These are phyloP conservation scores for Diplodia seriata DNA, from an alignment of 2,329 filamentous ascomycete genomes.

Conservation along the genomic window DNA sequence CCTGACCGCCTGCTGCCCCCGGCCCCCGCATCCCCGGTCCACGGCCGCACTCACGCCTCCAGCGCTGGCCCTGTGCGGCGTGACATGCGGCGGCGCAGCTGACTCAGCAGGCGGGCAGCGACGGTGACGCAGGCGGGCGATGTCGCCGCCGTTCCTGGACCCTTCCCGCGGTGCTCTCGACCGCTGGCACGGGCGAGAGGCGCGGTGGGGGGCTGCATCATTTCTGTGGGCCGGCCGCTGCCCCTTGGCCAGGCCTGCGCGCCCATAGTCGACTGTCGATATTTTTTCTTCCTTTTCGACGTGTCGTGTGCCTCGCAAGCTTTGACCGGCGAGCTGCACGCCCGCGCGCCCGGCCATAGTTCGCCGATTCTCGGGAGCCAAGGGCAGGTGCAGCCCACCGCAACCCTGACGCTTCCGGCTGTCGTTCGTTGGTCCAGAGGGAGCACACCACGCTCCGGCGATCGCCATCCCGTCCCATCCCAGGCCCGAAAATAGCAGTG, in stretches of 20 bases:
- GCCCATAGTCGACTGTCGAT: constrained; percentile 5
- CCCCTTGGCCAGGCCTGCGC: constrained; percentile 22
- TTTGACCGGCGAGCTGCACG: constrained; percentile 18
- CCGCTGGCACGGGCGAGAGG: neutral
- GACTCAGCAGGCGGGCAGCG: neutral
- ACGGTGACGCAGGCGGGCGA: constrained; percentile 16
- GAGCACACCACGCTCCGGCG: neutral
- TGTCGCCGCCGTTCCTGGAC: neutral
- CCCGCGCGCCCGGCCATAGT: constrained; percentile 28
- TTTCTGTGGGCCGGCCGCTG: constrained; percentile 23
- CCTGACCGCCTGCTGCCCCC: constrained; percentile 15
- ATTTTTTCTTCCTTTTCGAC: constrained; percentile 15
- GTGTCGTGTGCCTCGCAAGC: constrained; percentile 29
- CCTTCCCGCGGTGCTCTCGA: constrained; percentile 8
- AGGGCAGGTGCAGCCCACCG: constrained; percentile 8
- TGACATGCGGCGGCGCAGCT: constrained; percentile 15
- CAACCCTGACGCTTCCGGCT: constrained; percentile 17
- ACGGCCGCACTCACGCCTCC: constrained; percentile 3
- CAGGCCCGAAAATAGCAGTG: constrained; percentile 11
- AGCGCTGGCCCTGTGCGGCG: constrained; percentile 2
- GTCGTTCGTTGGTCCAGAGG: constrained; percentile 4
- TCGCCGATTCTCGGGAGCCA: constrained; percentile 25
- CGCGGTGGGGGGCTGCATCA: constrained; percentile 25
- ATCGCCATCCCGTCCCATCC: neutral
- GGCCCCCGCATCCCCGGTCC: constrained; percentile 9